Base-by-base conservation (phyloP, 257 asterid genomes). In the Voacanga thouarsii region DNA sequence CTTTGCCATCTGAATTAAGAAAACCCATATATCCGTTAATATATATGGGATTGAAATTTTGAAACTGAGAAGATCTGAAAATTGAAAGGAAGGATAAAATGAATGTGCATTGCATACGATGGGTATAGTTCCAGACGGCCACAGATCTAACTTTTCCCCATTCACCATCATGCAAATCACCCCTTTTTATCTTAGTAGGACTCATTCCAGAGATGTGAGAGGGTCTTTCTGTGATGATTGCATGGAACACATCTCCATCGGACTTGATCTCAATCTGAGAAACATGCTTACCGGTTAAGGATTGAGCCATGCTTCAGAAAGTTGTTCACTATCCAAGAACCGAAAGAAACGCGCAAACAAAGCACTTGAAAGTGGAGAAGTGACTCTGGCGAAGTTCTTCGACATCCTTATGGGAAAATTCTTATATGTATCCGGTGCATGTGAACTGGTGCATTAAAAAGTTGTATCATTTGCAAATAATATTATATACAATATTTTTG, bases 1-100 rank as follows among this genome's bases (percentile, higher is more conserved):
- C 43, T 41, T 76, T 76, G 12, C 82, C 86, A 49, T 77, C 87
- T 83, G 65, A 6, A 45, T 30, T 14, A 72, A n/a, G 5, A 51
- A 33, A 33, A 33, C 37, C 2, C 37, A 33, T 33, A 49, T 11
- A 2, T 7, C 11, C 37, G 37, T 33, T 33, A 33, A 2, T 2
- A 33, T 33, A 33, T 33, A 33, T 33, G 2, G 8, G 16, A 12
- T 5, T 9, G 7, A 8, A 10, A 47, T 47, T 47, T 10, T 28
- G 71, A 64, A 26, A 0, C 14, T 12, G 26, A 18, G 24, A 68
- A 39, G 28, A 68, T 39, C 16, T 19, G 43, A 33, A 30, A 0
- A 1, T 33, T 33, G 3, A 30, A 33, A 30, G 45, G 6, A 21
- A 2, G 11, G 4, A 21, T 9, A 4, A 8, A 15, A 71, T 11